Percentiles rank a stretch among this genome's conserved stretches.
phyloP scores from a whole-genome alignment of 352 stramenopile genomes.

The Pythium phragmiticola region DNA sequence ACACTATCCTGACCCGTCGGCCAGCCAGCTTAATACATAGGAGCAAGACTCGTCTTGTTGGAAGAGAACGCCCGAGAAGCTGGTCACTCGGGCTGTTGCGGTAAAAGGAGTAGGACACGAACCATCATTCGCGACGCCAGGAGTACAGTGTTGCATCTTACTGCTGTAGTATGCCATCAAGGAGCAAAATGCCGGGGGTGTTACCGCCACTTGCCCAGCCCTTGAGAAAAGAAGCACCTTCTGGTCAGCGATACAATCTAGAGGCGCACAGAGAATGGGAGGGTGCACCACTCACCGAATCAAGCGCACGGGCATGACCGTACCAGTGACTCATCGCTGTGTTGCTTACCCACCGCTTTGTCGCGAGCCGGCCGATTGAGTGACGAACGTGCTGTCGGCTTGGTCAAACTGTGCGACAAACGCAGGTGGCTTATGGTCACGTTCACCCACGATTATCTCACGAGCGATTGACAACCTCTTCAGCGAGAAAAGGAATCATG shows the following conservation, averaged over 20 bases:
- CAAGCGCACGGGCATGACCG: slow-evolving; percentile 40
- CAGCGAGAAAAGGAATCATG: slow-evolving; percentile 24
- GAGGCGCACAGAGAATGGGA: slow-evolving; percentile 41
- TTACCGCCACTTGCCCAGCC: slow-evolving; percentile 33
- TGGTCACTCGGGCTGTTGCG: too few species aligned
- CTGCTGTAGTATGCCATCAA: neutral
- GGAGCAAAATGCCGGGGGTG: slow-evolving; percentile 8
- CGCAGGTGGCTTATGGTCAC: slow-evolving; percentile 15
- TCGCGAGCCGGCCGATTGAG: slow-evolving; percentile 31
- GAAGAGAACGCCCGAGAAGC: too few species aligned
- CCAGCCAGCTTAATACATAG: too few species aligned
- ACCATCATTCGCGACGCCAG: too few species aligned
- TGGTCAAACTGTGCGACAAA: slow-evolving; percentile 33
- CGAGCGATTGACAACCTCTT: slow-evolving; percentile 26
- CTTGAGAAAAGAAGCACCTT: slow-evolving; percentile 36
- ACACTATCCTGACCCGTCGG: too few species aligned
- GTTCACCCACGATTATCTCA: slow-evolving; percentile 29
- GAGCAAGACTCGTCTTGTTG: too few species aligned
- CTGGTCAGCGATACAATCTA: slow-evolving; percentile 42
- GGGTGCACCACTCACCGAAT: slow-evolving; percentile 40
- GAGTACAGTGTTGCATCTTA: too few species aligned
- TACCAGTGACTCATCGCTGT: slow-evolving; percentile 39
- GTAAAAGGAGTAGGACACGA: too few species aligned
- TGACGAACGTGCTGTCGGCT: slow-evolving; percentile 23
- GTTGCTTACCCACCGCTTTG: slow-evolving; percentile 27